Percentiles rank a stretch among this genome's conserved stretches.
Evolutionary conservation across 208 protist genomes (phyloP).

Genomic region (Trypanosoma congolense): DNA sequence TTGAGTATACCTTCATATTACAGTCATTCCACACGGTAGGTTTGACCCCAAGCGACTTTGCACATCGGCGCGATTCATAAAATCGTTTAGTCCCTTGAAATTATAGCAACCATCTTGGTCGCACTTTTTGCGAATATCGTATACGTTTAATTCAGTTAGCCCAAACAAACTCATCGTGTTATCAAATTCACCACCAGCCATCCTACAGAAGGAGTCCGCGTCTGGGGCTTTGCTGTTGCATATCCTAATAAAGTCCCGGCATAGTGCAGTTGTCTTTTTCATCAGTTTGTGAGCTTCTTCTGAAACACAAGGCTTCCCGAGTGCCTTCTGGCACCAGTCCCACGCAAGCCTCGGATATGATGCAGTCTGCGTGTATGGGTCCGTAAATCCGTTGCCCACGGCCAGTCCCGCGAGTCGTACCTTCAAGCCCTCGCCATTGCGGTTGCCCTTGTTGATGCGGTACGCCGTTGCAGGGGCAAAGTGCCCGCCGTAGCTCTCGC

Average conservation of each 20-base stretch:
- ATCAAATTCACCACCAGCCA: conserved; percentile 30
- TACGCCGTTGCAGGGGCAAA: conserved; percentile 51
- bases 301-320: conserved; percentile 48
- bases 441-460: conserved; percentile 29
- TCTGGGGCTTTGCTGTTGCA: conserved; percentile 20
- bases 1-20: conserved; percentile 32
- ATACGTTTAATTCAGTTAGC: conserved; percentile 65
- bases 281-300: conserved; percentile 34
- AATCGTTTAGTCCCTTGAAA: conserved; percentile 39
- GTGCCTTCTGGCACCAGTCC: conserved; percentile 42
- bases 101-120: conserved; percentile 80
- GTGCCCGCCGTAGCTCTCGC: conserved; percentile 75
- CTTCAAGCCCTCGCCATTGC: conserved; percentile 17
- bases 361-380: conserved; percentile 71
- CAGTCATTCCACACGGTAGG: conserved; percentile 47
- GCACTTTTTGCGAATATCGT: conserved; percentile 76
- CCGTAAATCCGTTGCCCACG: conserved; percentile 88
- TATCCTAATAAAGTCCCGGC: conserved; percentile 30
- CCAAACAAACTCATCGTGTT: conserved; percentile 32
- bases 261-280: conserved; percentile 36
- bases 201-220: conserved; percentile 22
- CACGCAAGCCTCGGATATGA: conserved; percentile 57
- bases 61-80: conserved; percentile 53
- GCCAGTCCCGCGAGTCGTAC: conserved; percentile 69
- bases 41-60: conserved; percentile 51